Evolutionary conservation across 1,284 basidiomycete genomes (phyloP), one percentile per base, ranked within the genome.

Genomic region (Boletus calvinii): DNA sequence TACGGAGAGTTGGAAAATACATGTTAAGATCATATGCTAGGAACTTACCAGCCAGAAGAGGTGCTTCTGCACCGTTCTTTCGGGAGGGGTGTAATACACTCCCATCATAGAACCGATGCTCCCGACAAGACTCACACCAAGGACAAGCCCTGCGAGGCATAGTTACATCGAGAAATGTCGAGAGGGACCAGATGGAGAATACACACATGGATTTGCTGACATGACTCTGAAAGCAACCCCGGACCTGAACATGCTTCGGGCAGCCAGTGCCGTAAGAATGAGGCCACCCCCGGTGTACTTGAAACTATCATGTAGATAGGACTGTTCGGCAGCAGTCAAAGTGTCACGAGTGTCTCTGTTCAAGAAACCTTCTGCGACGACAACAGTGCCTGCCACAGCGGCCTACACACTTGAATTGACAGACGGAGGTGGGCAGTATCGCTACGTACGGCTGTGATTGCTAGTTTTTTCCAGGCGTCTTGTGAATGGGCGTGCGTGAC

Each of bases 201-300:
- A 72, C 80, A 54, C 56, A 84, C 88, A 95, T 47, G 93, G 93
- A 71, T 94, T 95, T 10, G 87, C 81, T 4, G 85, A 73, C 92
- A 95, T 94, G 48, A 96, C 74, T 42, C 88, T 79, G 70, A 83
- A 83, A 9, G 88, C 85, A 50, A 84, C 67, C 1, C 93, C 93
- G 43, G 82, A 85, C 56, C 72, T 80, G 74, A 94, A 93, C 68
- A 95, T 77, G 38, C 80, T 74, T 24, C 90, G 82, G 1, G 92
- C 92, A n/a, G 82, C 84, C 17, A 85, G 68, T 1, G 90, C 92
- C 1, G 91, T 93, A 24, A 92, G 69, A 2, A 77, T 77, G 20
- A 95, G 79, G 6, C 93, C 92, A 48, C 79, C 89, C 18, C 87
- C 92, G 8, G 92, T 92, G 62, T 93, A 95, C 63, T 81, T 83